Conservation (phyloP, 345 rosid species). For the Hibiscus syriacus region DNA sequence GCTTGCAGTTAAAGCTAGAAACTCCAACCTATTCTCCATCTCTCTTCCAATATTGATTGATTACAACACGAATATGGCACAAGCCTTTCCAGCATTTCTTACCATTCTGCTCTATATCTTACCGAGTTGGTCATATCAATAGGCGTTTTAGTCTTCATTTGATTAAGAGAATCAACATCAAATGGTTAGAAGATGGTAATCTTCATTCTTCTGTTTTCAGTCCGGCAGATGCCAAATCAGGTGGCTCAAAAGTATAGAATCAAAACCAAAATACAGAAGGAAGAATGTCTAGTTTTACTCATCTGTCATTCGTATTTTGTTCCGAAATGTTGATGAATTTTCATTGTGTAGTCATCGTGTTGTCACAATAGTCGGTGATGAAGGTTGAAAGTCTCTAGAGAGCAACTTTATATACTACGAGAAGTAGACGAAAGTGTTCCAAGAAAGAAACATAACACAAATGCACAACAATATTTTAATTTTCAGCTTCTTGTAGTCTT, state of each 20-base stretch:
- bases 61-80: not conserved
- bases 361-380: not conserved
- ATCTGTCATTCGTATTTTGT: not conserved
- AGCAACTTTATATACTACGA: not conserved
- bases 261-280: not conserved
- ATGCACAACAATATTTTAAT: not conserved
- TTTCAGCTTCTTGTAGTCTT: too few species aligned
- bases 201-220: conserved; percentile 77
- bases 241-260: not conserved
- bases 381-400: not conserved
- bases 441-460: too few species aligned
- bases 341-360: not conserved
- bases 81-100: not conserved
- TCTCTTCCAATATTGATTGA: not conserved
- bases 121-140: not conserved
- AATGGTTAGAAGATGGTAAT: conserved; percentile 87
- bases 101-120: too few species aligned
- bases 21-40: not conserved
- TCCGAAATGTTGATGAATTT: not conserved
- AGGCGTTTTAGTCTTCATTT: too few species aligned
- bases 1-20: not conserved
- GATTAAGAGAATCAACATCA: conserved; percentile 87
- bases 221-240: conserved; percentile 31
- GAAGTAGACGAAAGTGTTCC: too few species aligned
- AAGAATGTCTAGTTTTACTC: not conserved